A percentile compares a stretch with the other conserved stretches of the same genome.
Conservation (phyloP, 306 rosid genomes). For the Medicago lupulina region DNA sequence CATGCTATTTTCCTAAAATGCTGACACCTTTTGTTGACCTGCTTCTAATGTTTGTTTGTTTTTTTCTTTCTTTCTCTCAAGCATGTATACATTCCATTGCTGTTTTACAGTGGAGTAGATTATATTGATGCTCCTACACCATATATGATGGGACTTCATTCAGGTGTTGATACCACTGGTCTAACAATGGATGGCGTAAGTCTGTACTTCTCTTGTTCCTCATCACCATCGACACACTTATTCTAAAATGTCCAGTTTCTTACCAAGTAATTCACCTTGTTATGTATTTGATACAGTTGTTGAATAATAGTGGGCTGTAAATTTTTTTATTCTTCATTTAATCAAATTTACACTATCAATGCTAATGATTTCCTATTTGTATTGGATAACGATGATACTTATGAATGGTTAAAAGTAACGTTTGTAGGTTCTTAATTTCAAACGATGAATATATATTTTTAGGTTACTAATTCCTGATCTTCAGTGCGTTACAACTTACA, state of each 20-base stretch:
- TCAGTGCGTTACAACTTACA: slow-evolving; percentile 34
- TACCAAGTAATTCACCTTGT: slow-evolving; percentile 19
- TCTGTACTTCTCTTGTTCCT: slow-evolving; percentile 42
- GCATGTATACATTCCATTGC: slow-evolving; percentile 99
- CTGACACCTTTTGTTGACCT: slow-evolving; percentile 44
- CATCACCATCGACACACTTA: neutral
- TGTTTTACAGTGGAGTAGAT: slow-evolving; percentile 99
- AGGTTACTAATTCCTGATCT: slow-evolving; percentile 20
- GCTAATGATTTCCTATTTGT: slow-evolving; percentile 15
- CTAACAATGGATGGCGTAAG: slow-evolving; percentile 95
- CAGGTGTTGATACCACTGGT: slow-evolving; percentile 85
- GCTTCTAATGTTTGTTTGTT: slow-evolving; percentile 48
- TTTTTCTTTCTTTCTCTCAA: slow-evolving; percentile 58
- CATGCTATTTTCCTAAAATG: slow-evolving; percentile 32
- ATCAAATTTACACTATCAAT: slow-evolving; percentile 25
- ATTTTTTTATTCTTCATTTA: slow-evolving; percentile 2
- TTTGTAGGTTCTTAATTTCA: slow-evolving; percentile 29
- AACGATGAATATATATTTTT: slow-evolving; percentile 26
- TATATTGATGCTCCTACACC: slow-evolving; percentile 99
- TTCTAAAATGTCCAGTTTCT: slow-evolving; percentile 31
- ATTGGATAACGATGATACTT: slow-evolving; percentile 9
- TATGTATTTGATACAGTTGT: slow-evolving; percentile 33
- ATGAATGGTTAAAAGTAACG: slow-evolving; percentile 22
- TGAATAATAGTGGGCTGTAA: slow-evolving; percentile 22
- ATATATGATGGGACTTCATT: slow-evolving; percentile 99